Evolutionary conservation across 176 grass and related monocot species (phyloP).

Genomic region (Triticum urartu): DNA sequence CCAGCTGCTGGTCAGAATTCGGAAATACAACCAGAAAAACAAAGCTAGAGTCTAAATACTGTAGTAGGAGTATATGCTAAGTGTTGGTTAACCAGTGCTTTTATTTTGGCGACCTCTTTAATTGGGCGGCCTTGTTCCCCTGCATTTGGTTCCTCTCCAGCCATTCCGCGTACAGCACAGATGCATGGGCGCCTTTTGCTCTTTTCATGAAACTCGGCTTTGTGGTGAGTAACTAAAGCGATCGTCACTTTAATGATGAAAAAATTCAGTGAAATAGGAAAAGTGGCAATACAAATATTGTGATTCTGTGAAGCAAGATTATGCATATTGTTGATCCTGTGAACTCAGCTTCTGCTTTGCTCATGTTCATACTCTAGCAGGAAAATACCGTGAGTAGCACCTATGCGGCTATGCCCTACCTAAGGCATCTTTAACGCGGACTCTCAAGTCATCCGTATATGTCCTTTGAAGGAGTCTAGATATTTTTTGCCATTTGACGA

Average conservation of each 20-base stretch:
- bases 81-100: constrained; percentile 25
- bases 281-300: background rate
- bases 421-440: too few species aligned
- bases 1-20: background rate
- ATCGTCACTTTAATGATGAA: background rate
- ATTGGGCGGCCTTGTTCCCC: background rate
- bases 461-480: too few species aligned
- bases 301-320: constrained; percentile 17
- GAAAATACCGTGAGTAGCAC: background rate
- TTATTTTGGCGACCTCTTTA: constrained; percentile 16
- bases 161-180: constrained; percentile 27
- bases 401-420: background rate
- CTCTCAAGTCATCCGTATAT: too few species aligned
- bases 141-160: constrained; percentile 17
- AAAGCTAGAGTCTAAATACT: background rate
- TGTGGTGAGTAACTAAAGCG: constrained; percentile 41
- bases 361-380: background rate
- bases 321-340: constrained; percentile 10
- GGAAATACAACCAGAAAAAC: background rate
- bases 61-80: background rate
- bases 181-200: constrained; percentile 11
- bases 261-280: background rate
- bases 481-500: too few species aligned
- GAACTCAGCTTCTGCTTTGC: background rate
- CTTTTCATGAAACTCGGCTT: background rate